phyloP scores from a whole-genome alignment of 179 eudicot species.

The Heliamphora pulchella region DNA sequence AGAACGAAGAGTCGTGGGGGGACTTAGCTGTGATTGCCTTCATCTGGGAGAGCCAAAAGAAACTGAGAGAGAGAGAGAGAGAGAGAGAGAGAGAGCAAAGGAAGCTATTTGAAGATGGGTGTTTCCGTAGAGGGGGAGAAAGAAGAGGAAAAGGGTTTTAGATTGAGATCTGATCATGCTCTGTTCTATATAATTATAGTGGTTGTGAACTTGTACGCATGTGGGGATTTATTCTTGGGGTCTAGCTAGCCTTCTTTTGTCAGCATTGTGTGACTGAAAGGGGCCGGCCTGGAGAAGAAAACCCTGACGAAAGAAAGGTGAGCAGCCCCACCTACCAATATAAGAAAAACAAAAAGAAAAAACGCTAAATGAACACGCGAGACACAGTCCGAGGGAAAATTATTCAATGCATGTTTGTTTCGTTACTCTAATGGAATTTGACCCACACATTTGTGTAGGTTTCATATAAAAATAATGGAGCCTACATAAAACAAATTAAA shows the following conservation, averaged over 20 bases:
- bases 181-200: background rate
- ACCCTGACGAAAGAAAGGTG: conserved; percentile 45
- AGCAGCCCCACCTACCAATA: conserved; percentile 46
- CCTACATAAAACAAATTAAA: no score
- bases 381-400: no score
- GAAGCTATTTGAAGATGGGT: background rate
- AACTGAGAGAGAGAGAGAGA: no score
- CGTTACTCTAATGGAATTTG: no score
- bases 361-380: no score
- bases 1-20: conserved; percentile 59
- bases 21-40: conserved; percentile 61
- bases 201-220: no score
- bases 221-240: conserved; percentile 6
- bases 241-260: conserved; percentile 7
- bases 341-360: conserved; percentile 4
- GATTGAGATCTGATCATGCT: background rate
- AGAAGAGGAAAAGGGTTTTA: background rate
- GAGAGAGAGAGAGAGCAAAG: no score
- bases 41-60: conserved; percentile 24
- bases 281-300: conserved; percentile 17
- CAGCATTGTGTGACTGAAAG: conserved; percentile 14
- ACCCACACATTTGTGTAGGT: no score
- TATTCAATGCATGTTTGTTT: no score
- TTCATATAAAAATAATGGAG: no score
- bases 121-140: conserved; percentile 7